Conservation (phyloP, 768 basidiomycete genomes). For the Rhizopogon vesiculosus region DNA sequence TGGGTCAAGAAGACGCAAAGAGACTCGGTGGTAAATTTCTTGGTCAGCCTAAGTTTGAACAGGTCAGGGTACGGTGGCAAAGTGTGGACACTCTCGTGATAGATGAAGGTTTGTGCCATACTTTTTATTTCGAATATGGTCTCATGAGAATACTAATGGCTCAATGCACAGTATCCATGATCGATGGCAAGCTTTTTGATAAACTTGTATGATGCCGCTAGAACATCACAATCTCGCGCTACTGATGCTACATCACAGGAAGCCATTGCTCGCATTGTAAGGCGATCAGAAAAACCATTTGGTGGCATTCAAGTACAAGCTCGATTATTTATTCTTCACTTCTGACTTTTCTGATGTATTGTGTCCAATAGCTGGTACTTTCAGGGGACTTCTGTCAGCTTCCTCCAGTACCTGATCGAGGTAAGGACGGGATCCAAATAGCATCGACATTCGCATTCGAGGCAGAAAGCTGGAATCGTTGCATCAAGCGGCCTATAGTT, state of each 20-base stretch:
- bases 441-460: conserved; percentile 74
- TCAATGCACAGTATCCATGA: conserved; percentile 71
- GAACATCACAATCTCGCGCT: conserved; percentile 14
- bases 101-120: conserved; percentile 65
- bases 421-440: conserved; percentile 43
- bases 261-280: conserved; percentile 53
- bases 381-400: conserved; percentile 92
- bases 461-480: conserved; percentile 63
- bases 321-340: not conserved
- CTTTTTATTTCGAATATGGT: not conserved
- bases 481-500: conserved; percentile 51
- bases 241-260: conserved; percentile 42
- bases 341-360: not conserved
- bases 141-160: not conserved
- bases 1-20: conserved; percentile 56
- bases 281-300: conserved; percentile 55
- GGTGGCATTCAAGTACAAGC: conserved; percentile 91
- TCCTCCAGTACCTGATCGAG: conserved; percentile 65
- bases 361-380: conserved; percentile 55
- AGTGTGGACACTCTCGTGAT: conserved; percentile 64
- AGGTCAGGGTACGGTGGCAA: conserved; percentile 58
- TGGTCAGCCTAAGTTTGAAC: conserved; percentile 31
- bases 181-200: conserved; percentile 77
- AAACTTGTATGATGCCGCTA: conserved; percentile 51
- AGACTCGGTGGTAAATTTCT: conserved; percentile 51